Evolutionary conservation across 257 asterid genomes (phyloP).

Genomic region (Misopates orontium): DNA sequence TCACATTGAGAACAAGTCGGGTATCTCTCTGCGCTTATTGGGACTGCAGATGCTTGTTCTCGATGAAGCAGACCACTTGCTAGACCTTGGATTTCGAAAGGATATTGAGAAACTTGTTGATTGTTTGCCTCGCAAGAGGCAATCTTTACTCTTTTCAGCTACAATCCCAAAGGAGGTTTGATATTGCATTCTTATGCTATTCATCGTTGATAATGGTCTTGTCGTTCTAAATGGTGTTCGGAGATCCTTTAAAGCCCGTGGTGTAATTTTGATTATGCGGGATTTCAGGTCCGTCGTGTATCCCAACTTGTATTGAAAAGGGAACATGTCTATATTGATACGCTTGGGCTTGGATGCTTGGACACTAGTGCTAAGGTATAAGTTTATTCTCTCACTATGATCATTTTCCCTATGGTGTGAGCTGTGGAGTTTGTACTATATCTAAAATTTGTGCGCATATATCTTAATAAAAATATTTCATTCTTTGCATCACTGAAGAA

Average conservation of each 20-base stretch:
- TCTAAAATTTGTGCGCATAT: not conserved
- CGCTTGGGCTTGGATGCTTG: constrained; percentile 67
- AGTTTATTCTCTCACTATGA: not conserved
- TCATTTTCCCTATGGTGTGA: not conserved
- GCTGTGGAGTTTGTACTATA: not conserved
- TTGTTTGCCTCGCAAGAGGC: constrained; percentile 89
- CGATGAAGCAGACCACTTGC: constrained; percentile 89
- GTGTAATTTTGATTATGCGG: constrained; percentile 23
- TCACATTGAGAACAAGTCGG: constrained; percentile 93
- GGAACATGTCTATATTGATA: constrained; percentile 80
- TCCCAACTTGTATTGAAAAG: constrained; percentile 84
- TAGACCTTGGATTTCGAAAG: constrained; percentile 85
- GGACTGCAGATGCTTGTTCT: constrained; percentile 85
- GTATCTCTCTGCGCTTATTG: constrained; percentile 84
- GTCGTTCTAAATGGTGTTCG: not conserved
- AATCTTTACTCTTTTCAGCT: constrained; percentile 83
- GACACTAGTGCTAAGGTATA: constrained; percentile 71
- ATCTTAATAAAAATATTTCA: not conserved
- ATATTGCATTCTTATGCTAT: constrained; percentile 8
- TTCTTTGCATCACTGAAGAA: not conserved
- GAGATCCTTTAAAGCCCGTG: constrained; percentile 21
- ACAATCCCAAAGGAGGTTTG: constrained; percentile 88
- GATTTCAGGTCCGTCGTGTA: constrained; percentile 81
- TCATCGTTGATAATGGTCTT: not conserved
- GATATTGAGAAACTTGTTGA: constrained; percentile 91